Conservation (phyloP, 371 early-diverging fungal genomes). For the Mucor velutinosus region DNA sequence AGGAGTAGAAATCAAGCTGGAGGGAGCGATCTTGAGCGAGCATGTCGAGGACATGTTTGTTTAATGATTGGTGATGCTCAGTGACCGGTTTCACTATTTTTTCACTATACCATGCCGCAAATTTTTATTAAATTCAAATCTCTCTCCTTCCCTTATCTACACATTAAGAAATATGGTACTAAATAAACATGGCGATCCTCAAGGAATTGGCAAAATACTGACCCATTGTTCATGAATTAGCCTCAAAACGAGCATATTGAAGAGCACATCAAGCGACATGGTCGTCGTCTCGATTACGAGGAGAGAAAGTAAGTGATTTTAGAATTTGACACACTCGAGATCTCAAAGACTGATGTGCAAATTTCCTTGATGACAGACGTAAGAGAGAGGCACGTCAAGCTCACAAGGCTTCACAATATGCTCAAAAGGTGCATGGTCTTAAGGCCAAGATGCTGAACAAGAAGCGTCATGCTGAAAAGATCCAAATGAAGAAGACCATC, state of each 20-base stretch:
- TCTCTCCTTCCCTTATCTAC: conserved; percentile 8
- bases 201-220: background rate
- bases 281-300: conserved; percentile 96
- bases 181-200: background rate
- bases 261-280: conserved; percentile 97
- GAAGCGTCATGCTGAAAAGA: conserved; percentile 99
- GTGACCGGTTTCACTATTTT: conserved; percentile 10
- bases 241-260: conserved; percentile 99
- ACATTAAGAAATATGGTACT: conserved; percentile 15
- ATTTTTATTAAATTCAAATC: background rate
- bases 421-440: conserved; percentile 97
- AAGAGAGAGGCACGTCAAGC: conserved; percentile 96
- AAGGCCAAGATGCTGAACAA: conserved; percentile 99
- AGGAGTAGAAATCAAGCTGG: conserved; percentile 9
- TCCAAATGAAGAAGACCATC: conserved; percentile 99
- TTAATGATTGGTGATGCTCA: background rate
- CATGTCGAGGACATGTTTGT: background rate
- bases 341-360: background rate
- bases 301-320: conserved; percentile 83
- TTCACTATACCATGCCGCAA: background rate
- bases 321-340: background rate
- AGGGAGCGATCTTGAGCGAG: conserved; percentile 13
- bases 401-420: conserved; percentile 90
- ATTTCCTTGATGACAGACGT: conserved; percentile 60
- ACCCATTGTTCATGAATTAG: conserved; percentile 42